phyloP scores from a whole-genome alignment of 2,329 filamentous ascomycete species.

The Paracorniculantispora psalliotae region DNA sequence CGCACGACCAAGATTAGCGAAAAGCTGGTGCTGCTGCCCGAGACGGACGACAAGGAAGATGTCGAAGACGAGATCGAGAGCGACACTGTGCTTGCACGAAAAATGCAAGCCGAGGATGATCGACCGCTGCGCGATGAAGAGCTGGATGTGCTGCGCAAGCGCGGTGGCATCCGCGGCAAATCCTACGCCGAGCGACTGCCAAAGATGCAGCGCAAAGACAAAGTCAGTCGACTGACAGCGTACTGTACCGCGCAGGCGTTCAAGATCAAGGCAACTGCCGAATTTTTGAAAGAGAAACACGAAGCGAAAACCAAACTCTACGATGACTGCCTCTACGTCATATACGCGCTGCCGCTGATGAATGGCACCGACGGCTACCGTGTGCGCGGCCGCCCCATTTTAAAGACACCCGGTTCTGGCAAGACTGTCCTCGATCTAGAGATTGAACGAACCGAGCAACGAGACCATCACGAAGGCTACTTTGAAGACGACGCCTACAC shows the following conservation, averaged over 20 bases:
- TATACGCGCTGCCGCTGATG: conserved; percentile 87
- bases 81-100: conserved; percentile 32
- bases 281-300: conserved; percentile 83
- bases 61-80: conserved; percentile 56
- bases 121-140: conserved; percentile 64
- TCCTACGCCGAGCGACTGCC: conserved; percentile 91
- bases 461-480: conserved; percentile 89
- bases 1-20: conserved; percentile 92
- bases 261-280: conserved; percentile 81
- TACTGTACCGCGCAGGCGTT: conserved; percentile 95
- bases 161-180: conserved; percentile 65
- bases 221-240: conserved; percentile 83
- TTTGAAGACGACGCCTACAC: conserved; percentile 67
- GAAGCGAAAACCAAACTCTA: conserved; percentile 92
- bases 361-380: conserved; percentile 83
- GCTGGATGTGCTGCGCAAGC: conserved; percentile 56
- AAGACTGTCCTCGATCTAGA: conserved; percentile 91
- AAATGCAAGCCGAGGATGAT: conserved; percentile 53
- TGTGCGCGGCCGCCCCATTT: conserved; percentile 80
- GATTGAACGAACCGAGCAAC: conserved; percentile 86
- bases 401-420: conserved; percentile 84
- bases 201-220: conserved; percentile 81
- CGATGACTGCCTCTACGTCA: conserved; percentile 93
- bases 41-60: conserved; percentile 57
- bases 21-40: conserved; percentile 91